Percentiles rank a stretch among this genome's conserved stretches.
These are phyloP conservation scores for Aspergillus conjunctus DNA, from an alignment of 495 filamentous ascomycete genomes.

Conservation along the genomic window DNA sequence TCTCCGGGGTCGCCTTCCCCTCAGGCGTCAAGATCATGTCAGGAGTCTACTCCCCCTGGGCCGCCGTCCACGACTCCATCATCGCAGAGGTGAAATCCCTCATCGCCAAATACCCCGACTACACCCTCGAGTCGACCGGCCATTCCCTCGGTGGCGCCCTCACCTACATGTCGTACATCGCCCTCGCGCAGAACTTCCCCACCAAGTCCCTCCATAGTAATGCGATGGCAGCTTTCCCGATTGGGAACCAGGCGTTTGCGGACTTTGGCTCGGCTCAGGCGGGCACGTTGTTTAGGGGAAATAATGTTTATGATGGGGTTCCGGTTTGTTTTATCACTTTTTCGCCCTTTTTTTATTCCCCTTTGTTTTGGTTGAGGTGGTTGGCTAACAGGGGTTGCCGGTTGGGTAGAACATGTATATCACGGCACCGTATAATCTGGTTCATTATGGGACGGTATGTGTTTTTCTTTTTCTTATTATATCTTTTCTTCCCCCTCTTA, in stretches of 20 bases:
- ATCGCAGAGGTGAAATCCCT: constrained; percentile 35
- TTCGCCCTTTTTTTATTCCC: background rate
- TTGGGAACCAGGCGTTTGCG: constrained; percentile 38
- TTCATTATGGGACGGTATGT: constrained; percentile 39
- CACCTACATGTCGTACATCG: constrained; percentile 40
- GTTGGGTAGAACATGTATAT: constrained; percentile 36
- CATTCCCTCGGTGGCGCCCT: constrained; percentile 40
- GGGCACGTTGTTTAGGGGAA: constrained; percentile 35
- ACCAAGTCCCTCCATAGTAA: constrained; percentile 32
- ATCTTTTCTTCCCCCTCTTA: background rate
- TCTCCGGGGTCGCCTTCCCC: constrained; percentile 37
- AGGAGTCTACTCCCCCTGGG: constrained; percentile 34
- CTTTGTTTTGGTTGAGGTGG: background rate
- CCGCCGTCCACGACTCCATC: constrained; percentile 33
- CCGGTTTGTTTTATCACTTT: constrained; percentile 26
- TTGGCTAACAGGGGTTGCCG: background rate
- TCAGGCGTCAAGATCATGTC: constrained; percentile 35
- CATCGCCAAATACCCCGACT: constrained; percentile 32
- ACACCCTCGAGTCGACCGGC: constrained; percentile 36
- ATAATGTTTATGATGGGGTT: constrained; percentile 36
- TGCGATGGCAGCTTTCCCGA: constrained; percentile 40
- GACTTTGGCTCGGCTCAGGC: constrained; percentile 30
- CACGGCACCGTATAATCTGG: constrained; percentile 27
- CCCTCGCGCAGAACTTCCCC: constrained; percentile 37
- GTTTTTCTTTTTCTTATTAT: background rate